These are phyloP conservation scores for Fusarium caatingaense DNA, from an alignment of 2,329 filamentous ascomycete species.

Conservation along the genomic window DNA sequence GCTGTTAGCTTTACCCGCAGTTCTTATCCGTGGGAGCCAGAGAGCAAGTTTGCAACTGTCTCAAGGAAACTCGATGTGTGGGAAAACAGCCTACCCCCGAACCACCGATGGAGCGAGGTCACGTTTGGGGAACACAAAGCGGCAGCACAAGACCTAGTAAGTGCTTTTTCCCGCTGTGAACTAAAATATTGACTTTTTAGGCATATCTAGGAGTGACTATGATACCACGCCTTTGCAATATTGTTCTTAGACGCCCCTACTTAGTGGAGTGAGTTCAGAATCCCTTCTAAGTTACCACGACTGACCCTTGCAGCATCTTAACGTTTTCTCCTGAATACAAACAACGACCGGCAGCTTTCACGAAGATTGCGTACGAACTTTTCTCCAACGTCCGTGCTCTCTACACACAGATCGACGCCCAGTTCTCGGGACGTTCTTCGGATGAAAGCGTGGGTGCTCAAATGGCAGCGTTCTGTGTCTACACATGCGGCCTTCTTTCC, in stretches of 20 bases:
- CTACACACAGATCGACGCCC: slow-evolving; percentile 63
- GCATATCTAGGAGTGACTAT: slow-evolving; percentile 67
- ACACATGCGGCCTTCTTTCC: slow-evolving; percentile 65
- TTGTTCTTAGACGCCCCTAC: slow-evolving; percentile 66
- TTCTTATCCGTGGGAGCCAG: slow-evolving; percentile 58
- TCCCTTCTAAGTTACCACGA: not conserved
- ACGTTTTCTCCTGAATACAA: slow-evolving; percentile 55
- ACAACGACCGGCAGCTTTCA: slow-evolving; percentile 54
- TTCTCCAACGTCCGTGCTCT: slow-evolving; percentile 61
- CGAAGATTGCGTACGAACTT: slow-evolving; percentile 58
- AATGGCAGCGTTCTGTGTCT: slow-evolving; percentile 66
- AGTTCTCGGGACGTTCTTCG: slow-evolving; percentile 59
- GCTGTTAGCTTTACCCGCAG: slow-evolving; percentile 59
- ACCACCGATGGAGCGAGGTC: slow-evolving; percentile 60
- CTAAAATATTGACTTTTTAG: slow-evolving; percentile 47
- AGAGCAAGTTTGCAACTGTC: slow-evolving; percentile 61
- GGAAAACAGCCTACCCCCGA: slow-evolving; percentile 60
- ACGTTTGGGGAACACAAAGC: slow-evolving; percentile 60
- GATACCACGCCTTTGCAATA: slow-evolving; percentile 66
- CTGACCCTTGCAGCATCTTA: slow-evolving; percentile 55
- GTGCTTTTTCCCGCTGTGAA: slow-evolving; percentile 17
- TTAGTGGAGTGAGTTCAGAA: slow-evolving; percentile 58
- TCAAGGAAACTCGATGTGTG: slow-evolving; percentile 58
- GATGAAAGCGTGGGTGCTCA: slow-evolving; percentile 65
- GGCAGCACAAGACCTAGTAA: slow-evolving; percentile 62